Evolutionary conservation across 768 basidiomycete species (phyloP).

Genomic region (Hemileccinum impolitum): DNA sequence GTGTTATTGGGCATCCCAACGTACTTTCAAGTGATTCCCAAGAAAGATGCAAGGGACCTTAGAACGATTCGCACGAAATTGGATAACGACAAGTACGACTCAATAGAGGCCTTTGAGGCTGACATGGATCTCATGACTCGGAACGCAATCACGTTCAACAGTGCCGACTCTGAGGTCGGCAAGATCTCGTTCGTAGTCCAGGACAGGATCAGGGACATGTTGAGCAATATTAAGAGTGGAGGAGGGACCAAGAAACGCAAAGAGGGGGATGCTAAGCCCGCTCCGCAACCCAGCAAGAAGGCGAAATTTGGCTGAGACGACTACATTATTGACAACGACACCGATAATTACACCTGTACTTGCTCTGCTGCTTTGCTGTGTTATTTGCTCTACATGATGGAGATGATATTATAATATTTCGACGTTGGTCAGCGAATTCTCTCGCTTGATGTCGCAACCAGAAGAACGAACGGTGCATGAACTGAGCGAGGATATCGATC

Average conservation of each 20-base stretch:
- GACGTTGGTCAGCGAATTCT: neutral
- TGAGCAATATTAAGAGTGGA: constrained; percentile 40
- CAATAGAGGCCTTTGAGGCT: constrained; percentile 72
- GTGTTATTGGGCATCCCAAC: constrained; percentile 76
- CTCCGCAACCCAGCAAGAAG: constrained; percentile 67
- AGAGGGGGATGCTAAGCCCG: constrained; percentile 57
- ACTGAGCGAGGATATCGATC: constrained; percentile 51
- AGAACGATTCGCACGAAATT: constrained; percentile 77
- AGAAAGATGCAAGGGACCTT: constrained; percentile 85
- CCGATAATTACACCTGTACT: constrained; percentile 31
- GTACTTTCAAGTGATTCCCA: constrained; percentile 83
- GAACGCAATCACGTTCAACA: constrained; percentile 90
- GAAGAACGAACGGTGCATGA: constrained; percentile 15
- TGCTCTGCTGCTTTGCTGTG: constrained; percentile 32
- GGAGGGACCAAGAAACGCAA: constrained; percentile 67
- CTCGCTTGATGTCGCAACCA: constrained; percentile 18
- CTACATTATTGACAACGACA: constrained; percentile 21
- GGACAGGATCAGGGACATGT: constrained; percentile 52
- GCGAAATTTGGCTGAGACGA: constrained; percentile 50
- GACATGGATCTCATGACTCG: constrained; percentile 85
- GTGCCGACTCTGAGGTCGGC: constrained; percentile 76
- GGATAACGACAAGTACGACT: constrained; percentile 78
- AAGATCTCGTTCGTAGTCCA: constrained; percentile 48
- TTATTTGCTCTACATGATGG: constrained; percentile 17
- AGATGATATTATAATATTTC: neutral